These are phyloP conservation scores for Cladosporium colombiae DNA, from an alignment of 2,329 filamentous ascomycete species.

Conservation along the genomic window DNA sequence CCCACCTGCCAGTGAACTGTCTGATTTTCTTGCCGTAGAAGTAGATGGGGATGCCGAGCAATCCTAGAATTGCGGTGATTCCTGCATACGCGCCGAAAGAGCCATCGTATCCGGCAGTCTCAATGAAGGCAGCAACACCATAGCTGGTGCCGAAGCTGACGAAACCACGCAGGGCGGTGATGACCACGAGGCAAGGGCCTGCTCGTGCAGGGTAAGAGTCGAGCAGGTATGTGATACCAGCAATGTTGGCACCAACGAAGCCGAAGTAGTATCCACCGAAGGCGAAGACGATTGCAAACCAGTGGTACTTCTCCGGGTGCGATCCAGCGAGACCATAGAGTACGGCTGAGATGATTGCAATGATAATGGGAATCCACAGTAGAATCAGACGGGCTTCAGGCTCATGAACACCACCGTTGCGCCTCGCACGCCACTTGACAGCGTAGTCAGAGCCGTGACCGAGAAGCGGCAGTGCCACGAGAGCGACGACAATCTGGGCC, in stretches of 20 bases:
- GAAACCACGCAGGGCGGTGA: constrained; percentile 50
- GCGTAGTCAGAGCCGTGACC: constrained; percentile 44
- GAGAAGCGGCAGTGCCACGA: constrained; percentile 43
- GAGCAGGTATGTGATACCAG: constrained; percentile 47
- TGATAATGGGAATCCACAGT: constrained; percentile 40
- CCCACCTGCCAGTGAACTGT: constrained; percentile 35
- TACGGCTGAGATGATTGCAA: constrained; percentile 42
- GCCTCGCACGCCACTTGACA: constrained; percentile 39
- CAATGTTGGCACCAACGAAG: constrained; percentile 48
- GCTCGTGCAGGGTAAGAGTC: constrained; percentile 48
- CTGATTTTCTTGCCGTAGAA: constrained; percentile 38
- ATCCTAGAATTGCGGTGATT: constrained; percentile 34
- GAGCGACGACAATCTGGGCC: constrained; percentile 43
- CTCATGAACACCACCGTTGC: constrained; percentile 45
- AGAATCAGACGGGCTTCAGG: constrained; percentile 43
- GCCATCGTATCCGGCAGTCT: constrained; percentile 37
- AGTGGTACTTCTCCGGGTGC: constrained; percentile 29
- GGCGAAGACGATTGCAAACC: constrained; percentile 30
- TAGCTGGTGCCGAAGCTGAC: constrained; percentile 49
- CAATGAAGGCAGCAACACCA: constrained; percentile 40
- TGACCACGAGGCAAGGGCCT: constrained; percentile 47
- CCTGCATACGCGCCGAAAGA: constrained; percentile 37
- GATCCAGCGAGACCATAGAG: constrained; percentile 40
- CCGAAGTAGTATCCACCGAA: constrained; percentile 35
- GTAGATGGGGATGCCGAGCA: constrained; percentile 35